Percentiles rank a stretch among this genome's conserved stretches.
Evolutionary conservation across 75 land plant species (phyloP).

Genomic region (Sequoiadendron giganteum): DNA sequence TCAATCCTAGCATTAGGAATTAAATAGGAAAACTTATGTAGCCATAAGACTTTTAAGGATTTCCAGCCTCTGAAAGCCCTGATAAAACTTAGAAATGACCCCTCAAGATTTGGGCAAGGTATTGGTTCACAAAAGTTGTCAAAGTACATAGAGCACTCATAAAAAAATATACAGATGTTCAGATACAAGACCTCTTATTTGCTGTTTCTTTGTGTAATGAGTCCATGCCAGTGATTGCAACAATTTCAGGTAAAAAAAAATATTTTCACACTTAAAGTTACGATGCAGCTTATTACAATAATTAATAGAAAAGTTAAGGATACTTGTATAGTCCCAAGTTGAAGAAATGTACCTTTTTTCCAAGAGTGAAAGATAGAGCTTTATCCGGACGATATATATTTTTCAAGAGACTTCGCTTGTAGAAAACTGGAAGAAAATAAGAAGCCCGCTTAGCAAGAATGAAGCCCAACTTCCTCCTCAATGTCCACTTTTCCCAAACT

Average conservation of each 20-base stretch:
- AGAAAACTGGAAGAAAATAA: slow-evolving; percentile 59
- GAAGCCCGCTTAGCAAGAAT: slow-evolving; percentile 72
- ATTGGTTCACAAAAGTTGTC: neutral
- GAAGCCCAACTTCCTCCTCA: slow-evolving; percentile 52
- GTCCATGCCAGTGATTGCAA: neutral
- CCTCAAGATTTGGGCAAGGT: neutral
- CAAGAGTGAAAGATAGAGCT: slow-evolving; percentile 41
- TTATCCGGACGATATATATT: slow-evolving; percentile 49
- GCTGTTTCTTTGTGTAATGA: neutral
- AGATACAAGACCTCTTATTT: neutral
- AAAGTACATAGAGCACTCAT: neutral
- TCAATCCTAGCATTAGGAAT: neutral
- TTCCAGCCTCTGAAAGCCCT: neutral
- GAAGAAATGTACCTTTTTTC: slow-evolving; percentile 49
- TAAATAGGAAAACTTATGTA: neutral
- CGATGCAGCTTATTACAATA: neutral
- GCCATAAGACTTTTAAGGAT: neutral
- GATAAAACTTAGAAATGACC: neutral
- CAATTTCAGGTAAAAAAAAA: neutral
- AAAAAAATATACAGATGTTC: neutral
- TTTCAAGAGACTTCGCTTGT: slow-evolving; percentile 56
- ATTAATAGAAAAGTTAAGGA: neutral
- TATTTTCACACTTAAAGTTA: neutral
- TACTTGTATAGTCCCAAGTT: neutral
- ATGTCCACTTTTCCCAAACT: slow-evolving; percentile 64